Conservation (phyloP, 1,284 basidiomycete species). For the Cystobasidium pallidum region DNA sequence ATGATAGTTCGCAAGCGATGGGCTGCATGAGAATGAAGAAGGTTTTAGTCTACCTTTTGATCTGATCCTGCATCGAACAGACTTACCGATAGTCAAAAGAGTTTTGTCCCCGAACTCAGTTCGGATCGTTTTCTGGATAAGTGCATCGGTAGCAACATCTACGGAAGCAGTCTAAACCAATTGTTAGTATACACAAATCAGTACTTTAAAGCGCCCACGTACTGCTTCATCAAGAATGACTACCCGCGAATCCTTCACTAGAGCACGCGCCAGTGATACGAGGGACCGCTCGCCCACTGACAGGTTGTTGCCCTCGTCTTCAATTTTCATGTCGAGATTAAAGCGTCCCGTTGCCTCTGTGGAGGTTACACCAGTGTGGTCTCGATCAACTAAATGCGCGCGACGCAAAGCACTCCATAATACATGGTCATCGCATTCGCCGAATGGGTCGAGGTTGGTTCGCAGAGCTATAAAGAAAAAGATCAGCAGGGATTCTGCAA, state of each 20-base stretch:
- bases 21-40: constrained; percentile 53
- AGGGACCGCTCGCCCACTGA: constrained; percentile 69
- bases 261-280: constrained; percentile 76
- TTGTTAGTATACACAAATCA: constrained; percentile 20
- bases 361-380: constrained; percentile 36
- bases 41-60: neutral
- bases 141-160: constrained; percentile 72
- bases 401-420: constrained; percentile 55
- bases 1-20: constrained; percentile 76
- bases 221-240: constrained; percentile 79
- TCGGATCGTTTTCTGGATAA: constrained; percentile 83
- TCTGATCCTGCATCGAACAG: constrained; percentile 51
- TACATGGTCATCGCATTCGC: constrained; percentile 60
- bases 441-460: constrained; percentile 74
- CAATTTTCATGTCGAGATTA: constrained; percentile 76
- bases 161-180: constrained; percentile 64
- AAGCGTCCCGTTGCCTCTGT: constrained; percentile 60
- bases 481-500: neutral
- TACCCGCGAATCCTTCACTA: constrained; percentile 75
- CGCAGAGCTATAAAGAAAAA: constrained; percentile 63
- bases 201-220: constrained; percentile 51
- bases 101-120: constrained; percentile 78
- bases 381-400: constrained; percentile 51
- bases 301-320: constrained; percentile 82
- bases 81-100: constrained; percentile 74